Base-by-base conservation (phyloP, 2,329 filamentous ascomycete genomes). In the Penicillium sclerotigenum region DNA sequence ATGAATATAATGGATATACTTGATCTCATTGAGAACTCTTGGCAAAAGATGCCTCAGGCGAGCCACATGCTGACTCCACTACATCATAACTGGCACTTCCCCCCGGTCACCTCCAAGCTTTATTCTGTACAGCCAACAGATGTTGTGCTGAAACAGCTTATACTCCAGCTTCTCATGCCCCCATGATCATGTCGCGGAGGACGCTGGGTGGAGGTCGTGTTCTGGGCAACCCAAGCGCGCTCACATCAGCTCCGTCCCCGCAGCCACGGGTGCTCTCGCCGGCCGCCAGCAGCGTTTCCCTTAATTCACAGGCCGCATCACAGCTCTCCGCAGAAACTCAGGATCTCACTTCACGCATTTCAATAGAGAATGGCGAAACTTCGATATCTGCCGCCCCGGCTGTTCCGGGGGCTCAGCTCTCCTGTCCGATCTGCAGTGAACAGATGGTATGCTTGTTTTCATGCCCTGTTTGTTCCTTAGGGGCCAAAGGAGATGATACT, bases 351-450 rank as follows among this genome's bases (percentile, higher is more conserved):
- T 90, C 91, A 53, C 88, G 89, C 68, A 87, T 97, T 66, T 91
- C 88, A 52, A 77, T 94, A 48, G 83, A 83, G 40, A 81, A 83
- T 76, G 79, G 80, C 59, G 79, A 80, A 38, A 75, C 79, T 66
- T 78, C 78, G 43, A 74, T 76, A 52, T 75, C 76, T 47, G 73
- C 74, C 18, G 73, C 72, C 47, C 81, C 81, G 60, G 80, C 77
- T 47, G 81, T 84, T 50, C 77, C 84, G 53, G 84, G 82, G 63
- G 84, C 84, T 62, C 83, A 83, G 73, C 85, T 99, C 57, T 85
- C 93, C 53, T 99, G 94, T 73, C 94, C 94, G n/a, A 99, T 99
- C 71, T 99, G 94, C 75, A 91, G 87, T 65, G 95, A 97, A 77
- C 92, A 97, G 75, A 99, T 99, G 94, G 91, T 94, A 78, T 61